Conservation (phyloP, 2,329 filamentous ascomycete species). For the Balansia obtecta region DNA sequence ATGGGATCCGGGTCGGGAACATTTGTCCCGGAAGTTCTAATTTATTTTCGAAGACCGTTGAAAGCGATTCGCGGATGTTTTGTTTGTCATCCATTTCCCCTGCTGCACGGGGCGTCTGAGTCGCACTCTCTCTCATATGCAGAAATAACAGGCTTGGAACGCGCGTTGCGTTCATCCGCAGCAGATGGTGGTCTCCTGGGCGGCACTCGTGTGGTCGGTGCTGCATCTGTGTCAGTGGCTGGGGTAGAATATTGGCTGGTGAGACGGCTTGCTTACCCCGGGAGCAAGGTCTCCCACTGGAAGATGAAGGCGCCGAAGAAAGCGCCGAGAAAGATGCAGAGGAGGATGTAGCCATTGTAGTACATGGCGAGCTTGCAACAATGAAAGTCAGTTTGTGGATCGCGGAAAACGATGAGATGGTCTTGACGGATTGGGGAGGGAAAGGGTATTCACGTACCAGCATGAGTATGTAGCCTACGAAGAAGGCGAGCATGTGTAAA, state of each 20-base stretch:
- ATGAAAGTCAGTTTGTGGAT: too few relatives aligned
- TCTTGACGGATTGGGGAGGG: too few relatives aligned
- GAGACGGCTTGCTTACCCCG: slow-evolving; percentile 16
- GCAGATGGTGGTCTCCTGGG: slow-evolving; percentile 27
- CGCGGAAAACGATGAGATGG: too few relatives aligned
- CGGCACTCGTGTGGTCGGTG: slow-evolving; percentile 20
- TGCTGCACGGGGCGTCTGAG: too few relatives aligned
- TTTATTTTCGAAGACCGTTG: too few relatives aligned
- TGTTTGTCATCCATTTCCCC: too few relatives aligned
- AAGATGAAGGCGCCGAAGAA: slow-evolving; percentile 63
- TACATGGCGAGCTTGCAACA: slow-evolving; percentile 37
- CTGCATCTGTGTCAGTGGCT: neutral
- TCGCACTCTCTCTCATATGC: too few relatives aligned
- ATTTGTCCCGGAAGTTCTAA: too few relatives aligned
- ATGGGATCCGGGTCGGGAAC: too few relatives aligned
- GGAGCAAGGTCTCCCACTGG: slow-evolving; percentile 48
- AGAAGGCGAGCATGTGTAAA: slow-evolving; percentile 60
- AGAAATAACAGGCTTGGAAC: neutral
- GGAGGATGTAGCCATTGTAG: slow-evolving; percentile 63
- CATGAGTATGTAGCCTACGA: slow-evolving; percentile 71
- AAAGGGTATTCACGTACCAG: slow-evolving; percentile 21
- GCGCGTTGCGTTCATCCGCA: slow-evolving; percentile 19
- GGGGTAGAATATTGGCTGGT: neutral
- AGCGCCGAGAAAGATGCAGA: slow-evolving; percentile 68
- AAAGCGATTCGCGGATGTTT: too few relatives aligned